Evolutionary conservation across 768 basidiomycete genomes (phyloP), one percentile per base, ranked within the genome.

Genomic region (Trametes cubensis): DNA sequence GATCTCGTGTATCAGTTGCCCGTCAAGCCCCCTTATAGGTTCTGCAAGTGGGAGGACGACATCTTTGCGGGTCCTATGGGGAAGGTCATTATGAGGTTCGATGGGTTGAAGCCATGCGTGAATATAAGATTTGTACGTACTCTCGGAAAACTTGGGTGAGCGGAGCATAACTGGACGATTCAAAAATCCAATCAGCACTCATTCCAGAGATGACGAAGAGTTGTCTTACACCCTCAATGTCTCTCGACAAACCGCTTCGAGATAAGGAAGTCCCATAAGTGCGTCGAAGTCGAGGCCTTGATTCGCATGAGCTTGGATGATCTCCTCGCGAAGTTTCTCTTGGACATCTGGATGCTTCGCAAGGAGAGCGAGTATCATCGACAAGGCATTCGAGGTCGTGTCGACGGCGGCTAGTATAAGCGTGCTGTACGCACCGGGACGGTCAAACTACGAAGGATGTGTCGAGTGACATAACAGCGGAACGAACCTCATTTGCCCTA

Each of bases 161-260:
- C 0, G 85, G 84, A 0, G 84, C 56, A 79, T 77, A 79, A 53
- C 50, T 81, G 70, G 8, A 78, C 10, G 34, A 61, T 0, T 15
- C n/a, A 11, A 5, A 6, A 13, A 0, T 44, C 0, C 14, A n/a
- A 14, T 38, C 13, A 34, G 34, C 13, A 21, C 10, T 1, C 26
- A n/a, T 74, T 0, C 74, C 17, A 14, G 34, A 18, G 30, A 11
- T 46, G 14, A 30, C 15, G 44, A 15, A 10, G 34, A n/a, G n/a
- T n/a, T n/a, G n/a, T n/a, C 72, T 60, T 84, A 78, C 4, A 86
- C 51, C 0, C 87, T 80, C 60, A 88, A 69, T 0, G 80, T 82
- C 71, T 88, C 87, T 3, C 83, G 79, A 3, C 86, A 77, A 6
- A 87, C 80, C 14, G 77, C 78, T 60, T 89, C 89, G 14, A 92